Base-by-base conservation (phyloP, 139 green algal species). In the Coelastrella sp. region DNA sequence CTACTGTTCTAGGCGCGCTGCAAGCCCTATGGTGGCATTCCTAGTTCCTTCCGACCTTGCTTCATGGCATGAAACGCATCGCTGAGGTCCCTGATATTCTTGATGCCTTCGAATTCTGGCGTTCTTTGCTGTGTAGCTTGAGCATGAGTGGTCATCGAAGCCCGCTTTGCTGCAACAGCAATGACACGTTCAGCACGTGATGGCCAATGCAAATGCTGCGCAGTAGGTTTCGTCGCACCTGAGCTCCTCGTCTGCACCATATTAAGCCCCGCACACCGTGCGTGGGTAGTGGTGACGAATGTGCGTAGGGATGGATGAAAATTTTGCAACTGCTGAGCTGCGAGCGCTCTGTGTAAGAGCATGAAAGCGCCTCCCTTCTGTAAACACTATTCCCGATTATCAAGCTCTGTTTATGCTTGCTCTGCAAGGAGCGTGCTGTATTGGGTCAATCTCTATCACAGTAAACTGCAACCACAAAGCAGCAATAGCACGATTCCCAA, bases 71-170 rank as follows among this genome's bases (percentile, higher is more conserved):
- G 5, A 32, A 22, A 80, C 4, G 83, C 83, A 10, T 88, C 83
- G 57, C 65, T 73, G 19, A 88, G 57, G 68, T 88, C 83, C 20
- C 83, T 75, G 19, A 88, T 22, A 68, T 88, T 88, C 54, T 80
- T 88, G 54, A 88, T 88, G 54, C 83, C 83, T 13, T 88, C 83
- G 47, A 88, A 88, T 20, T 80, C 82, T 65, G 65, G 59, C 23
- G 14, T 32, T n/a, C 74, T 57, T 57, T 60, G 82, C 82, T 88
- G 68, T 23, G 77, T 47, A 64, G 22, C 58, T 3, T 58, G 22
- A 65, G 82, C 64, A 65, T 71, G 17, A 32, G 82, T 57, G 23
- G 5, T 65, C 16, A 73, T 22, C 13, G 64, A 65, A 22, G 32
- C 4, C 8, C 82, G 22, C 17, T 56, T 71, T n/a, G 65, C 82